Percentiles rank a stretch among this genome's conserved stretches.
Conservation (phyloP, 768 basidiomycete genomes). For the Kwoniella bestiolae region DNA sequence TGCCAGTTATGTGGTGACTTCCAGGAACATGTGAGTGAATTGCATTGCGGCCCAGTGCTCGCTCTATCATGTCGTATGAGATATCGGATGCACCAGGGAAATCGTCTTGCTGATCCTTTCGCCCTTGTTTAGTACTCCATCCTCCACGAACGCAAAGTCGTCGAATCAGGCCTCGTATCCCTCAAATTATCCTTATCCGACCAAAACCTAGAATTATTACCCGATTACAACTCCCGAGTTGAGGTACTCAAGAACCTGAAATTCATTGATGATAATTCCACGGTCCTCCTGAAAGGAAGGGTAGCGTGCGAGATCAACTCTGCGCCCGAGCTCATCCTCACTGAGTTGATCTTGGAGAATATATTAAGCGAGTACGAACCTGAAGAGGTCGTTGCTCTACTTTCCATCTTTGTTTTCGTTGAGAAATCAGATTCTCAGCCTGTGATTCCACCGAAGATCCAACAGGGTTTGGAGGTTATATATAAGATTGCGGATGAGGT, state of each 20-base stretch:
- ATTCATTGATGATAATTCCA: conserved; percentile 94
- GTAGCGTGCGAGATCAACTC: conserved; percentile 99
- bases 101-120: background rate
- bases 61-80: too few species aligned
- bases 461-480: conserved; percentile 79
- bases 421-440: conserved; percentile 95
- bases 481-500: conserved; percentile 77
- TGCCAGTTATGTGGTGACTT: conserved; percentile 73
- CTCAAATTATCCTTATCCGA: conserved; percentile 89
- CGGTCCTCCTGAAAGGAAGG: conserved; percentile 91
- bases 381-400: conserved; percentile 91
- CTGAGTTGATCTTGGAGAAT: conserved; percentile 96
- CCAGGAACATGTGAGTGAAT: conserved; percentile 69
- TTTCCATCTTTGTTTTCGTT: conserved; percentile 97
- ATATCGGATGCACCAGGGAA: too few species aligned
- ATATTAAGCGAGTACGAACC: conserved; percentile 86
- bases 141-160: conserved; percentile 74
- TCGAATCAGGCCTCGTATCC: conserved; percentile 73
- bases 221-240: conserved; percentile 94
- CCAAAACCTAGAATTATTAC: conserved; percentile 92
- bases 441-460: conserved; percentile 73
- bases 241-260: conserved; percentile 86
- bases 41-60: background rate
- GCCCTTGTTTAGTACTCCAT: conserved; percentile 68
- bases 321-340: conserved; percentile 92